phyloP scores from a whole-genome alignment of 2,329 filamentous ascomycete genomes.

The Monilinia laxa region DNA sequence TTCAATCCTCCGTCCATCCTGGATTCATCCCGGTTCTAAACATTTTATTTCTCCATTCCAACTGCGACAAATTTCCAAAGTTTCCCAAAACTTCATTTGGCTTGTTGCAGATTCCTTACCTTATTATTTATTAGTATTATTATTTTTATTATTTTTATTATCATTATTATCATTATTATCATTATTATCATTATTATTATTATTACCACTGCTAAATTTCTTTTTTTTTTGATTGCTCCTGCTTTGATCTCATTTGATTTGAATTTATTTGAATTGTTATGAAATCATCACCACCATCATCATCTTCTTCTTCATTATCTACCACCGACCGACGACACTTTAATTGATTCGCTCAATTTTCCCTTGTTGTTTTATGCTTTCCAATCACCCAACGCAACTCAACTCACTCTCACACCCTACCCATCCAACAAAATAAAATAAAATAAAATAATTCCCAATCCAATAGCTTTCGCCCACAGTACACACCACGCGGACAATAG shows the following conservation, averaged over 20 bases:
- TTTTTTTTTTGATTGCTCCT: too few relatives aligned
- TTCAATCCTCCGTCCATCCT: slow-evolving; percentile 23
- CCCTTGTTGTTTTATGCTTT: not conserved
- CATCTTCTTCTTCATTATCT: too few relatives aligned
- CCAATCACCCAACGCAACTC: not conserved
- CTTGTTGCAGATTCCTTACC: not conserved
- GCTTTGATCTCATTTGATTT: too few relatives aligned
- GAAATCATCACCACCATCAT: not conserved
- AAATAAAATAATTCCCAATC: too few relatives aligned
- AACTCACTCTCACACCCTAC: not conserved
- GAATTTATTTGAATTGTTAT: not conserved
- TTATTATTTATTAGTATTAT: not conserved
- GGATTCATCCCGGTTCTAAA: slow-evolving; percentile 23
- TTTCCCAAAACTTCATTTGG: not conserved
- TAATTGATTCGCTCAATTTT: not conserved
- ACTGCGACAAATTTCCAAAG: slow-evolving; percentile 22
- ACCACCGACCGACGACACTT: not conserved
- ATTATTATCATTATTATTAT: too few relatives aligned
- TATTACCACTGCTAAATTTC: too few relatives aligned
- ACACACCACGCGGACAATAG: slow-evolving; percentile 29
- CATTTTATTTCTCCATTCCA: slow-evolving; percentile 23
- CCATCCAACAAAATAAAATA: not conserved
- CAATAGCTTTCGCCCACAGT: slow-evolving; percentile 29
- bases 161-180: too few relatives aligned
- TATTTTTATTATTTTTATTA: too few relatives aligned